phyloP scores from a whole-genome alignment of 441 rosid species.

The Adansonia rubrostipa region DNA sequence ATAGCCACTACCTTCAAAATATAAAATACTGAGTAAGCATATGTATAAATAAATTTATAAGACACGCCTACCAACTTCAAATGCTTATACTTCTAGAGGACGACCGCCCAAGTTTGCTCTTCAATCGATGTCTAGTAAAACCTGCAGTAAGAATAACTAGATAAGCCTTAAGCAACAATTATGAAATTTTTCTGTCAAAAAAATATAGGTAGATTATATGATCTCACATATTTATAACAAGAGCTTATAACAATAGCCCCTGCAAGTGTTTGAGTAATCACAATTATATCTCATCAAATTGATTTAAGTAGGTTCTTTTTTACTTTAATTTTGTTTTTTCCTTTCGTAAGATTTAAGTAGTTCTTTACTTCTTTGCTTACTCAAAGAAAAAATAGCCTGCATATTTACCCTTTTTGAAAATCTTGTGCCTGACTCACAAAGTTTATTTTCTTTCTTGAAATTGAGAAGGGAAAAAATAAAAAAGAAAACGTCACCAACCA shows the following conservation, averaged over 20 bases:
- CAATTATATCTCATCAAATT: not conserved
- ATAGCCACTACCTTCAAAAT: no score
- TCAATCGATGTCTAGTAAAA: not conserved
- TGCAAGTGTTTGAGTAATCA: not conserved
- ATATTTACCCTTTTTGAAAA: not conserved
- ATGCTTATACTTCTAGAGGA: not conserved
- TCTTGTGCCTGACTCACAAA: no score
- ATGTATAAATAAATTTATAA: not conserved
- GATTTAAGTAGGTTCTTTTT: not conserved
- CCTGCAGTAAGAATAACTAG: not conserved
- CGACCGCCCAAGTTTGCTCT: not conserved
- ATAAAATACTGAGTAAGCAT: not conserved
- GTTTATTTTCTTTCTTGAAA: no score
- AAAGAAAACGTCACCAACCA: no score
- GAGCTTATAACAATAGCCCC: not conserved
- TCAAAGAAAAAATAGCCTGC: not conserved
- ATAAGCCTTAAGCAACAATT: not conserved
- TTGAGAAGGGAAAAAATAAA: no score
- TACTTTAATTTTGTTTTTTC: not conserved
- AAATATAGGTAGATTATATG: not conserved
- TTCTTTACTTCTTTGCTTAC: not conserved
- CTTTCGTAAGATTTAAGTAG: not conserved
- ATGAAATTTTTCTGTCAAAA: not conserved
- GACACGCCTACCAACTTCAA: not conserved
- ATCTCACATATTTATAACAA: not conserved